These are phyloP conservation scores for Penicillium simplicissimum DNA, from an alignment of 495 filamentous ascomycete species.

Conservation along the genomic window DNA sequence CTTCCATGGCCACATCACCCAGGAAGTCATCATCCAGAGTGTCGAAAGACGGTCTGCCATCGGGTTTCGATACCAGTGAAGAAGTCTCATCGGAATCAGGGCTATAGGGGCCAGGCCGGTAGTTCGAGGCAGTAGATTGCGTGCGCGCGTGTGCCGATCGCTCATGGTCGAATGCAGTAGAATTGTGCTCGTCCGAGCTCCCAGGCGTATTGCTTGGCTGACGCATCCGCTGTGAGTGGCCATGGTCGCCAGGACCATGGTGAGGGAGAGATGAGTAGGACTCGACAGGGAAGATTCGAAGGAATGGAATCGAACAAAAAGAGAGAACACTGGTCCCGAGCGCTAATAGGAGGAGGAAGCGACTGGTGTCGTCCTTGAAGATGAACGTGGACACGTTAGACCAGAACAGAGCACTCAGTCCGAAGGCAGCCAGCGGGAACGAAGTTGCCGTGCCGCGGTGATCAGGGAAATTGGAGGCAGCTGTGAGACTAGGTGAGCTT, in stretches of 20 bases:
- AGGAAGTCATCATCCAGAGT: conserved; percentile 43
- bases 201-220: conserved; percentile 53
- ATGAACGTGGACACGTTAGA: conserved; percentile 71
- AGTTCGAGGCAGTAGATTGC: conserved; percentile 41
- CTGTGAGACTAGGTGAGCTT: conserved; percentile 33
- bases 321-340: conserved; percentile 75
- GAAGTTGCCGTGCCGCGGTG: conserved; percentile 93
- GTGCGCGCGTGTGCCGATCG: conserved; percentile 36
- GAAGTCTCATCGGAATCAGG: conserved; percentile 69
- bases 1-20: conserved; percentile 44
- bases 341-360: conserved; percentile 77
- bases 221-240: conserved; percentile 60
- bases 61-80: conserved; percentile 72
- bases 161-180: conserved; percentile 33
- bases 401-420: conserved; percentile 96
- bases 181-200: conserved; percentile 57
- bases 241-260: conserved; percentile 35
- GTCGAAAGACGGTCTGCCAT: conserved; percentile 33
- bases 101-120: conserved; percentile 31
- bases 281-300: conserved; percentile 65
- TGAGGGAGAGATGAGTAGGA: conserved; percentile 66
- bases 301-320: conserved; percentile 75
- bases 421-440: conserved; percentile 89
- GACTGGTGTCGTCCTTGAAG: conserved; percentile 81
- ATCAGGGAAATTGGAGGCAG: conserved; percentile 88